phyloP scores from a whole-genome alignment of 176 grass and related monocot species.

The Paspalum notatum region DNA sequence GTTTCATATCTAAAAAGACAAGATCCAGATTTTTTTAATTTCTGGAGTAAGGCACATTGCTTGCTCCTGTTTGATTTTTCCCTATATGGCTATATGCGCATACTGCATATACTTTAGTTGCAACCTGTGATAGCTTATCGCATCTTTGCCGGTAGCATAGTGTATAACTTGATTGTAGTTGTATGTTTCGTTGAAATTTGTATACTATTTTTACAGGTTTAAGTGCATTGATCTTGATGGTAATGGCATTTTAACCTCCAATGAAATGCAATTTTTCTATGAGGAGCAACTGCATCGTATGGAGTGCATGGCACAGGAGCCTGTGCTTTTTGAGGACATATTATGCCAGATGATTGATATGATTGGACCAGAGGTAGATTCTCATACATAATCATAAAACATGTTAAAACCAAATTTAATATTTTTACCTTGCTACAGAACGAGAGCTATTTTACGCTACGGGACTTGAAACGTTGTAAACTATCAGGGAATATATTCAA shows the following conservation, averaged over 20 bases:
- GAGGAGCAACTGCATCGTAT: constrained; percentile 99
- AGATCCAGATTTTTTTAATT: neutral
- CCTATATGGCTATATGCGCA: neutral
- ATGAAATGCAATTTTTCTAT: constrained; percentile 99
- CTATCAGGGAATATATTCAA: constrained; percentile 99
- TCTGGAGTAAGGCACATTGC: neutral
- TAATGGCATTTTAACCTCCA: constrained; percentile 88
- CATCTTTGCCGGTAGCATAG: constrained; percentile 4
- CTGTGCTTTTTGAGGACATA: constrained; percentile 99
- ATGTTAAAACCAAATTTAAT: constrained; percentile 37
- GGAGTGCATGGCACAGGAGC: constrained; percentile 99
- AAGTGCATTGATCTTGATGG: constrained; percentile 99
- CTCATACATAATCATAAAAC: constrained; percentile 28
- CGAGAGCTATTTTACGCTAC: constrained; percentile 80
- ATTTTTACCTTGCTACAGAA: constrained; percentile 64
- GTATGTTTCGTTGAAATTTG: constrained; percentile 27
- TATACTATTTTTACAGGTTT: constrained; percentile 68
- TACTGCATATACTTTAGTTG: neutral
- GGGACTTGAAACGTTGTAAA: constrained; percentile 86
- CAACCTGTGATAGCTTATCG: neutral
- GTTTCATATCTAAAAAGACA: neutral
- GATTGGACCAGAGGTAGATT: constrained; percentile 92
- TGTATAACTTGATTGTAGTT: neutral
- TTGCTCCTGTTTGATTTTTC: neutral
- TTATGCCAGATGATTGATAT: constrained; percentile 99